Evolutionary conservation across 225 moss, liverwort and hornwort species (phyloP), one percentile per base, ranked within the genome.

Genomic region (Polytrichum commune): DNA sequence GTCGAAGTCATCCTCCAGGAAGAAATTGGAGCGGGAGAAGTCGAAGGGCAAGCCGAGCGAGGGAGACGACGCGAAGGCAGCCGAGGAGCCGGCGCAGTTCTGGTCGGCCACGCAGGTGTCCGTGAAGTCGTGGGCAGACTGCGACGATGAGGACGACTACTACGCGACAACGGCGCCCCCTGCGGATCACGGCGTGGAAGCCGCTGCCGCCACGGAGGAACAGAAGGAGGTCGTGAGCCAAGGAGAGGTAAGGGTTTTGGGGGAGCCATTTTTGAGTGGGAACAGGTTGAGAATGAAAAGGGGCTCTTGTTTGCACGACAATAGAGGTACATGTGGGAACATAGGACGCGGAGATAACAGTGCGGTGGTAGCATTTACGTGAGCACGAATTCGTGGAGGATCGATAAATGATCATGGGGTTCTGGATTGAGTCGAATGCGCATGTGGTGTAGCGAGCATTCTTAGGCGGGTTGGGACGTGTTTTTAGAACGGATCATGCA

Each of bases 101-200:
- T 98, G 95, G 95, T 91, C 94, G 5, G 88, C 98, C 16, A 93
- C 94, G 63, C 98, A 92, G 73, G 89, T 98, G 23, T 90, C 90
- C 27, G 95, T 95, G 60, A 98, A 98, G 91, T 95, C 98, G 75
- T 98, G 98, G 98, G 98, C 98, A 29, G 98, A 98, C 90, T 98
- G 95, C 76, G 98, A 98, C 74, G 98, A 98, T 69, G 96, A 97
- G 67, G 98, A 98, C 54, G 95, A 98, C 85, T 95, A 98, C 86
- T 98, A 93, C 56, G 91, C 91, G 22, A 93, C 93, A 63, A 86
- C 95, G 63, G 92, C 95, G 29, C 92, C 98, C 8, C 98, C 98
- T 55, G 87, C 98, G 9, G 88, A 87, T 68, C 82, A 75, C 81
- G 69, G 70, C 35, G 88, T 90, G 69, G 91, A 98, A 74, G 80